phyloP scores from a whole-genome alignment of 129 eudicot genomes.

The Dittrichia graveolens region DNA sequence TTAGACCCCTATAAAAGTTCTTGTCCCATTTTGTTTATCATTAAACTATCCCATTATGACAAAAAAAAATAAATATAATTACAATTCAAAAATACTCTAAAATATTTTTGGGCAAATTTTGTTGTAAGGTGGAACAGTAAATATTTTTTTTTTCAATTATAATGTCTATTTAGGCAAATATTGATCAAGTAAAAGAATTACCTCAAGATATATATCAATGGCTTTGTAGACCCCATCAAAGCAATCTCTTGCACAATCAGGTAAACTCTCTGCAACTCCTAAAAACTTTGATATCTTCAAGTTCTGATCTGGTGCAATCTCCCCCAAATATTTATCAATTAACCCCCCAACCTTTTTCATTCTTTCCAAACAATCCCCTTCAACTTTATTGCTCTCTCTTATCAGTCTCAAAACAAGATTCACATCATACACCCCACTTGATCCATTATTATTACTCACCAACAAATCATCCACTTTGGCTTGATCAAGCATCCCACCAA shows the following conservation, averaged over 20 bases:
- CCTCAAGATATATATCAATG: conserved; percentile 93
- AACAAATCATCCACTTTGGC: conserved; percentile 82
- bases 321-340: conserved; percentile 73
- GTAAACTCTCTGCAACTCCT: conserved; percentile 76
- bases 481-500: conserved; percentile 76
- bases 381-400: conserved; percentile 51
- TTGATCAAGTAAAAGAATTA: conserved; percentile 15
- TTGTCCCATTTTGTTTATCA: too few relatives aligned
- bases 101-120: too few relatives aligned
- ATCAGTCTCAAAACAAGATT: conserved; percentile 74
- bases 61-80: too few relatives aligned
- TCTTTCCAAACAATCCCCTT: conserved; percentile 45
- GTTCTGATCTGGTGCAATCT: conserved; percentile 86
- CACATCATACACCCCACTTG: conserved; percentile 81
- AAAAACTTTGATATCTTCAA: conserved; percentile 82
- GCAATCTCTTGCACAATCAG: conserved; percentile 84
- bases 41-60: too few relatives aligned
- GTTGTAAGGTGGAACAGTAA: too few relatives aligned
- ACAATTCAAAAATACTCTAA: too few relatives aligned
- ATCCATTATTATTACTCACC: conserved; percentile 46
- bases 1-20: too few relatives aligned
- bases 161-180: too few relatives aligned
- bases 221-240: conserved; percentile 91
- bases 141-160: too few relatives aligned
- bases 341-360: conserved; percentile 70